Evolutionary conservation across 305 asterid species (phyloP).

Genomic region (Stenogyne calaminthoides): DNA sequence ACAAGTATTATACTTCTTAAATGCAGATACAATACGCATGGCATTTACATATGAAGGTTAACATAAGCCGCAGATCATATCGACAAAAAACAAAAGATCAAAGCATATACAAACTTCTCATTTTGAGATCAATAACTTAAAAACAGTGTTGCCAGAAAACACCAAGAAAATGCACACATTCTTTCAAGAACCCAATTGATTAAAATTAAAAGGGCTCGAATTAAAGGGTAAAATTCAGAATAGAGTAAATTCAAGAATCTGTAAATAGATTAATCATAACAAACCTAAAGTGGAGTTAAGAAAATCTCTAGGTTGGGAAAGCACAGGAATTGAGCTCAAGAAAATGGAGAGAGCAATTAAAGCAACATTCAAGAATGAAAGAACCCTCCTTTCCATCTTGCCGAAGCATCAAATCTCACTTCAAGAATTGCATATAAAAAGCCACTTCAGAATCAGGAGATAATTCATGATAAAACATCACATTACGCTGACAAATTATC

Average conservation of each 20-base stretch:
- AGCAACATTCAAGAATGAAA: constrained; percentile 20
- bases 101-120: background rate
- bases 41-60: background rate
- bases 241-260: constrained; percentile 12
- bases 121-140: background rate
- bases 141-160: constrained; percentile 13
- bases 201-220: background rate
- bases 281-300: constrained; percentile 54
- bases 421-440: constrained; percentile 23
- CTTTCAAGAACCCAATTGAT: background rate
- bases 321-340: constrained; percentile 42
- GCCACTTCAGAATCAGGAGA: background rate
- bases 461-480: background rate
- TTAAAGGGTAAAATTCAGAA: background rate
- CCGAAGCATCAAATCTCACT: constrained; percentile 39
- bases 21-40: background rate
- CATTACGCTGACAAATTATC: constrained; percentile 1
- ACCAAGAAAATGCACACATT: background rate
- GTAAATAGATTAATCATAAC: constrained; percentile 22
- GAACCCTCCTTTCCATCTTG: constrained; percentile 37
- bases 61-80: background rate
- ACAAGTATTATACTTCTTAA: background rate
- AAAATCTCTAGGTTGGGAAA: constrained; percentile 44
- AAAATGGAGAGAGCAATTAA: constrained; percentile 39
- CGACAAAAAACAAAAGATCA: background rate